Evolutionary conservation across 306 rosid species (phyloP).

Genomic region (Begonia peltatifolia): DNA sequence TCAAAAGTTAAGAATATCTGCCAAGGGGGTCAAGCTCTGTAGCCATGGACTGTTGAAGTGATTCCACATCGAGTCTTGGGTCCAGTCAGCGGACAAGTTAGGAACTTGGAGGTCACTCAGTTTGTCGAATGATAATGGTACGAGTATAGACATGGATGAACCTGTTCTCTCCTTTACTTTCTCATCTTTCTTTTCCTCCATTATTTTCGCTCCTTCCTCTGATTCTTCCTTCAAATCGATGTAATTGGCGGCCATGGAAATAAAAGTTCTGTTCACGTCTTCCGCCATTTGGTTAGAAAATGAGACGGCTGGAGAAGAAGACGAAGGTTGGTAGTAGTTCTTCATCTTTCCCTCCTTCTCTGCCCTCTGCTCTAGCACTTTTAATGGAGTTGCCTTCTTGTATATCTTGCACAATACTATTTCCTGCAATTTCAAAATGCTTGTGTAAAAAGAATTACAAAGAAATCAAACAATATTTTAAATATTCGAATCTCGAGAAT

Average conservation of each 20-base stretch:
- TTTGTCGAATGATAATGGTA: constrained; percentile 25
- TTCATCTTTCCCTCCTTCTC: constrained; percentile 56
- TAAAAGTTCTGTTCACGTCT: constrained; percentile 10
- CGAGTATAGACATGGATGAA: constrained; percentile 12
- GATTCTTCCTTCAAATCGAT: constrained; percentile 24
- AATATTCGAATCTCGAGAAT: too few relatives aligned
- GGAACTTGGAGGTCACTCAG: constrained; percentile 63
- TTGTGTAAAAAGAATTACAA: too few relatives aligned
- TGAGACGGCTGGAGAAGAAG: constrained; percentile 43
- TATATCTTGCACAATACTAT: constrained; percentile 85
- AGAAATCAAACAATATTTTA: too few relatives aligned
- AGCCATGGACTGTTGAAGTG: constrained; percentile 77
- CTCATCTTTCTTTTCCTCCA: background rate
- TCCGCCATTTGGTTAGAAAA: constrained; percentile 18
- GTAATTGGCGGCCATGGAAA: constrained; percentile 9
- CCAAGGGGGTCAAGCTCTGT: constrained; percentile 42
- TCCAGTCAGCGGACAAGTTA: constrained; percentile 39
- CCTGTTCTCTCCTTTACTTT: background rate
- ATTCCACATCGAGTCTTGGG: constrained; percentile 61
- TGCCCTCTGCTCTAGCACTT: constrained; percentile 84
- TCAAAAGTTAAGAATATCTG: constrained; percentile 46
- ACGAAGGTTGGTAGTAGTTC: constrained; percentile 28
- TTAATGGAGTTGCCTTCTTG: constrained; percentile 90
- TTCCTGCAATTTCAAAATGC: constrained; percentile 29
- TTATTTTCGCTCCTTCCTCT: constrained; percentile 6